Evolutionary conservation across 306 rosid genomes (phyloP), one percentile per base, ranked within the genome.

Genomic region (Astragalus membranaceus): DNA sequence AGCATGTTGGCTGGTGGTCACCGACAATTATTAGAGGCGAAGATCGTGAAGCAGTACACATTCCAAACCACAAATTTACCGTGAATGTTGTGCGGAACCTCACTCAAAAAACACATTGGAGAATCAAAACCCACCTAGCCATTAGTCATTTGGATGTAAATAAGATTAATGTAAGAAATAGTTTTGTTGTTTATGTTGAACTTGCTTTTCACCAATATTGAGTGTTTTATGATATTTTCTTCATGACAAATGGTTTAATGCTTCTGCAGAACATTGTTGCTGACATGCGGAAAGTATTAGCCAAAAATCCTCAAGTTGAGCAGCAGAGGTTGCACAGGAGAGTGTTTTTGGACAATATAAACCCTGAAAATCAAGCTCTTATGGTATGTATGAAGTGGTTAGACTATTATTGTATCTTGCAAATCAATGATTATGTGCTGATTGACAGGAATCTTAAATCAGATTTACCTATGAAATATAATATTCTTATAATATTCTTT

Each of bases 1-100:
- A 94, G 98, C 97, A 94, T 71, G 97, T 94, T 72, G 98, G 98
- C 49, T 94, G 98, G 98, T 94, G 98, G 97, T 94, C 98, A 20
- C 97, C 98, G 8, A 94, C 98, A 56, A 83, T 93, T 68, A 75
- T 93, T 17, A 85, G 98, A 84, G 98, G 98, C 66, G 98, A 93
- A 87, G 96, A 90, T 71, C 92, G 98, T 75, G 98, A 93, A 85
- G 98, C 98, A 43, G 86, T 93, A 75, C 97, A 93, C 84, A 87
- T 93, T 76, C 98, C 98, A 66, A 93, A 93, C 86, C 98, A 93
- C 85, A 84, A 93, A 78, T 93, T 93, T 64, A 93, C 97, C 8
- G 85, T 93, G 81, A 93, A 84, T 64, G 93, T 93, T 44, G 96
- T 93, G 74, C 81, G 98, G 59, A 93, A 90, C 81, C 93, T 90